phyloP scores from a whole-genome alignment of 2,329 filamentous ascomycete species.

The Simplicillium sp. region DNA sequence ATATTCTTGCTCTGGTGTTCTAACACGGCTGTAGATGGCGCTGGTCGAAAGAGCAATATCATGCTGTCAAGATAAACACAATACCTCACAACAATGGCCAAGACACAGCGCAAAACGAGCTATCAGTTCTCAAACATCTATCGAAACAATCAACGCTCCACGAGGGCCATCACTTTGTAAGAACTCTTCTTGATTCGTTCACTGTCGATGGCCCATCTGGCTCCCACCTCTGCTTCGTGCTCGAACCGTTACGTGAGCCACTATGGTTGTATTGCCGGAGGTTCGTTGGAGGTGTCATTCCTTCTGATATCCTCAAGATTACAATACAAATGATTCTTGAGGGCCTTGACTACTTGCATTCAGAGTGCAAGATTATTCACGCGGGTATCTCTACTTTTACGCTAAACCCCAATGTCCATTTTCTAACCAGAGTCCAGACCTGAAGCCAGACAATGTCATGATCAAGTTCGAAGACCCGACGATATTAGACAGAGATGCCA shows the following conservation, averaged over 20 bases:
- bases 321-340: too few species aligned
- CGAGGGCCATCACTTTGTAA: slow-evolving; percentile 11
- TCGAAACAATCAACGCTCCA: slow-evolving; percentile 6
- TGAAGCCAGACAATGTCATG: too few species aligned
- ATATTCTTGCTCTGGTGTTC: not conserved
- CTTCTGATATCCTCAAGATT: too few species aligned
- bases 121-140: slow-evolving; percentile 9
- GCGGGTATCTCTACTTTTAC: too few species aligned
- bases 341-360: too few species aligned
- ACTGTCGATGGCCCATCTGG: slow-evolving; percentile 2
- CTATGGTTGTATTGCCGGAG: slow-evolving; percentile 13
- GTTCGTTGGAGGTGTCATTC: slow-evolving; percentile 10
- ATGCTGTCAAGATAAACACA: slow-evolving; percentile 14
- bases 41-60: slow-evolving; percentile 12
- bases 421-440: too few species aligned
- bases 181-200: slow-evolving; percentile 11
- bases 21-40: slow-evolving; percentile 13
- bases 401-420: too few species aligned
- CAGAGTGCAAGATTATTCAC: too few species aligned
- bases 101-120: slow-evolving; percentile 10
- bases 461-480: too few species aligned
- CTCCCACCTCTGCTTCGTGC: slow-evolving; percentile 11
- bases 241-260: slow-evolving; percentile 14
- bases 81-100: not conserved
- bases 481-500: too few species aligned